These are phyloP conservation scores for Neoscytalidium dimidiatum DNA, from an alignment of 2,329 filamentous ascomycete genomes.

Conservation along the genomic window DNA sequence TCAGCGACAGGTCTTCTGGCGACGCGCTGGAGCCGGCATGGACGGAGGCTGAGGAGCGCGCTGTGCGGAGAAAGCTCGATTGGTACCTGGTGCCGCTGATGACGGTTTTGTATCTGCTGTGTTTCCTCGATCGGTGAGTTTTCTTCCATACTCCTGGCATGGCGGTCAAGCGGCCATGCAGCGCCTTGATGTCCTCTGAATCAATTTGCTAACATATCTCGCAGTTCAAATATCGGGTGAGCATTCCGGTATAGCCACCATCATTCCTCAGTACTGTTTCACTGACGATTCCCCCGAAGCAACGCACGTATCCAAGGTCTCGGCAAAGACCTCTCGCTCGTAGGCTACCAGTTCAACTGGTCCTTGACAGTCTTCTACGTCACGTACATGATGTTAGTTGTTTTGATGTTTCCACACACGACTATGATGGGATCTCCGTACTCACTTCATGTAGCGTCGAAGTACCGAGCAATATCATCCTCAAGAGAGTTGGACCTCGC, in stretches of 20 bases:
- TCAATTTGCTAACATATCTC: background rate
- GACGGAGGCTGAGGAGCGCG: conserved; percentile 54
- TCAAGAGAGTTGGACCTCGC: conserved; percentile 56
- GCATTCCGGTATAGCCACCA: background rate
- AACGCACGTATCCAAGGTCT: conserved; percentile 55
- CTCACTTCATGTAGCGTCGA: conserved; percentile 40
- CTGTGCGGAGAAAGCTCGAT: conserved; percentile 55
- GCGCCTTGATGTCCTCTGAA: too few species aligned
- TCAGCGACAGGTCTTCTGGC: conserved; percentile 4
- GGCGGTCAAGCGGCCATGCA: background rate
- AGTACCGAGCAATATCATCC: conserved; percentile 57
- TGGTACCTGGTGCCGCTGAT: conserved; percentile 55
- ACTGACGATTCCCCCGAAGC: background rate
- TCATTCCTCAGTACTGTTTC: background rate
- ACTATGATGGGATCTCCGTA: conserved; percentile 32
- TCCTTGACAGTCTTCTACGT: conserved; percentile 62
- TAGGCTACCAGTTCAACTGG: conserved; percentile 58
- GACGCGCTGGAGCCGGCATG: conserved; percentile 43
- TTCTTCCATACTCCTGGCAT: too few species aligned
- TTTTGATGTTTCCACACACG: conserved; percentile 31
- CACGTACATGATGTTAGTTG: conserved; percentile 49
- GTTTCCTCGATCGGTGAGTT: conserved; percentile 46
- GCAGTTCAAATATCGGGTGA: conserved; percentile 14
- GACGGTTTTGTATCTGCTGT: conserved; percentile 56
- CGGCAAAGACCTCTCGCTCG: conserved; percentile 50